phyloP scores from a whole-genome alignment of 106 monocot genomes.

The Apostasia ramifera region DNA sequence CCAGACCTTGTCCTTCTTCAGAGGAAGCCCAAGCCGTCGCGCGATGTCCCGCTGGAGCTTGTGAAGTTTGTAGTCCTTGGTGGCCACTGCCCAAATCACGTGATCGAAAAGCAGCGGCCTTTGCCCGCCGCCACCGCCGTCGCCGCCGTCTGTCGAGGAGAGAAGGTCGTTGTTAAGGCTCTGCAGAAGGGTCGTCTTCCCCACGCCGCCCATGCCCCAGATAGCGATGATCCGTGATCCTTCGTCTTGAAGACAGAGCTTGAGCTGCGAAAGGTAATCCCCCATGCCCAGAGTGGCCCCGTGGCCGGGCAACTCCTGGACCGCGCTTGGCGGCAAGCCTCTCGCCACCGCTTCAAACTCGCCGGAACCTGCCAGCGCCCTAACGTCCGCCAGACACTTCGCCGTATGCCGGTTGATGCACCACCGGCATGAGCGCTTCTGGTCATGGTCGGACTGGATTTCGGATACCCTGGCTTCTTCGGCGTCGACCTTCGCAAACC shows the following conservation, averaged over 20 bases:
- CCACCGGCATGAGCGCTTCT: not conserved
- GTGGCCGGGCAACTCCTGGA: not conserved
- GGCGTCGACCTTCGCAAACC: not conserved
- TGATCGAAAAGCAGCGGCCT: not conserved
- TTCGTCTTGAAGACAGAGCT: not conserved
- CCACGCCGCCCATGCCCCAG: slow-evolving; percentile 25
- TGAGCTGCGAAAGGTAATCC: not conserved
- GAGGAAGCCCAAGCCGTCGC: not conserved
- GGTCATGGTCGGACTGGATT: not conserved
- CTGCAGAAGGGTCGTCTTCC: slow-evolving; percentile 18
- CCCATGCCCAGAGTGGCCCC: not conserved
- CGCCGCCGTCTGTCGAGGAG: not conserved
- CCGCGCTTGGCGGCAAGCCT: not conserved
- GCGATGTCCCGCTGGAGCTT: slow-evolving; percentile 6
- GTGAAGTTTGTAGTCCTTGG: not conserved
- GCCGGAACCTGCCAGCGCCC: not conserved
- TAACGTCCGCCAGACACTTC: not conserved
- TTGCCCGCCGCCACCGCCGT: not conserved
- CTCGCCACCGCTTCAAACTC: not conserved
- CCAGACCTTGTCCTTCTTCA: not conserved
- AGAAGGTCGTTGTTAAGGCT: slow-evolving; percentile 2
- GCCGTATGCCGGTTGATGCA: not conserved
- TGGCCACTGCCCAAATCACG: not conserved
- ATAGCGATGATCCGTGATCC: slow-evolving; percentile 9
- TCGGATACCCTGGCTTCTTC: not conserved